Conservation (phyloP, 169 alveolate genomes). For the Plasmodium inui region DNA sequence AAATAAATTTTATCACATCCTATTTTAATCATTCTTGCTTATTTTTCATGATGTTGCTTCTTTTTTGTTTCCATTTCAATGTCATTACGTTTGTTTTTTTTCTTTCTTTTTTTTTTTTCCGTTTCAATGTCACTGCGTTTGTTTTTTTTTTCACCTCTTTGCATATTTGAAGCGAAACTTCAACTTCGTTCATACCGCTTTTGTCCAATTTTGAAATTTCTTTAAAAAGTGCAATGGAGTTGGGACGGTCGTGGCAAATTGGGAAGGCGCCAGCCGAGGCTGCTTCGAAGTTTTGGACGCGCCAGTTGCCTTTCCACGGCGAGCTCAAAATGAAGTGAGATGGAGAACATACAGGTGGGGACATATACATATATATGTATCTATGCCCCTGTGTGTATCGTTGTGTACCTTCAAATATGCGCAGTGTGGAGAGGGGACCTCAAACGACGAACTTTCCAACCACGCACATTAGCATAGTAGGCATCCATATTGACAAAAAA, state of each 20-base stretch:
- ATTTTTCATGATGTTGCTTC: not conserved
- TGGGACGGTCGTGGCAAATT: not conserved
- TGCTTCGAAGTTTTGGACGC: not conserved
- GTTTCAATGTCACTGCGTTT: not conserved
- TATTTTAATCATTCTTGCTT: not conserved
- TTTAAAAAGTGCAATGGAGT: not conserved
- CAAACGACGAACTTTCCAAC: not conserved
- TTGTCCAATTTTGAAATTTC: not conserved
- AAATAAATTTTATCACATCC: not conserved
- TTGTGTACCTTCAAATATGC: not conserved
- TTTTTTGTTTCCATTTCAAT: not conserved
- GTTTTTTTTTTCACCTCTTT: not conserved
- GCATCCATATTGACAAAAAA: not conserved
- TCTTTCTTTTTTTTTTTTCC: not conserved
- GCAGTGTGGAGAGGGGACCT: not conserved
- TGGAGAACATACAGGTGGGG: not conserved
- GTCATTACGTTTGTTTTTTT: not conserved
- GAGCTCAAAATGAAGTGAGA: not conserved
- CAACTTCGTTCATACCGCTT: not conserved
- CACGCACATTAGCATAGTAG: not conserved
- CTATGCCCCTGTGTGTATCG: not conserved
- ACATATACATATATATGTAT: not conserved
- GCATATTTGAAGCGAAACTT: not conserved
- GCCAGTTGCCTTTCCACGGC: not conserved
- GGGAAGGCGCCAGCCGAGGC: conserved; percentile 1